Conservation (phyloP, 2,329 filamentous ascomycete species). For the Karstenula rhodostoma region DNA sequence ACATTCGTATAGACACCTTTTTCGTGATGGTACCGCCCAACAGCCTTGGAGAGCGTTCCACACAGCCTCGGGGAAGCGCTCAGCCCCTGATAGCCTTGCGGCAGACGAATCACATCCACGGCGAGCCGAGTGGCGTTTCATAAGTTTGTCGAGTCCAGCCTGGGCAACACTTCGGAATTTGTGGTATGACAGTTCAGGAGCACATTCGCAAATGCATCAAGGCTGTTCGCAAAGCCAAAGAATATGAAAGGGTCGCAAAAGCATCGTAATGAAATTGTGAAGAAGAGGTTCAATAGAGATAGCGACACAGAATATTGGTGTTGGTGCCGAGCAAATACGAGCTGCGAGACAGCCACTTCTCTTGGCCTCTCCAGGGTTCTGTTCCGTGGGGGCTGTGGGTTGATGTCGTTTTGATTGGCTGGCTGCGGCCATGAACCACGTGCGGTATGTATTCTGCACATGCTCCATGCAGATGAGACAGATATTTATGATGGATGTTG, state of each 20-base stretch:
- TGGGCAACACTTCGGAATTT: too few species aligned
- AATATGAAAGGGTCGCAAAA: neutral
- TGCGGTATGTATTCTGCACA: too few species aligned
- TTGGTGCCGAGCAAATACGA: neutral
- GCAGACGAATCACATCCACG: neutral
- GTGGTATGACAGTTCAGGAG: neutral
- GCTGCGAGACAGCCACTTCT: neutral
- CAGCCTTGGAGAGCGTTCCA: neutral
- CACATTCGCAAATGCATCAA: neutral
- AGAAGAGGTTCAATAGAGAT: neutral
- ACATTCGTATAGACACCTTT: neutral
- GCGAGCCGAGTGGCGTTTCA: constrained; percentile 5
- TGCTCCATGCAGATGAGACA: too few species aligned
- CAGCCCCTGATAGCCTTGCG: neutral
- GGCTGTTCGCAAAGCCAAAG: neutral
- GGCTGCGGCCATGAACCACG: neutral
- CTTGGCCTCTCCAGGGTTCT: neutral
- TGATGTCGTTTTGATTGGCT: neutral
- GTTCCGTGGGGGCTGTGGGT: neutral
- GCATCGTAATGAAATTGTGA: neutral
- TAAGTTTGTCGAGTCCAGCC: neutral
- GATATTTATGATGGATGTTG: too few species aligned
- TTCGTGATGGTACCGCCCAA: neutral
- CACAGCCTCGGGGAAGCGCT: neutral
- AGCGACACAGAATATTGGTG: neutral